Base-by-base conservation (phyloP, 2,329 filamentous ascomycete genomes). In the Hansfordia pulvinata region DNA sequence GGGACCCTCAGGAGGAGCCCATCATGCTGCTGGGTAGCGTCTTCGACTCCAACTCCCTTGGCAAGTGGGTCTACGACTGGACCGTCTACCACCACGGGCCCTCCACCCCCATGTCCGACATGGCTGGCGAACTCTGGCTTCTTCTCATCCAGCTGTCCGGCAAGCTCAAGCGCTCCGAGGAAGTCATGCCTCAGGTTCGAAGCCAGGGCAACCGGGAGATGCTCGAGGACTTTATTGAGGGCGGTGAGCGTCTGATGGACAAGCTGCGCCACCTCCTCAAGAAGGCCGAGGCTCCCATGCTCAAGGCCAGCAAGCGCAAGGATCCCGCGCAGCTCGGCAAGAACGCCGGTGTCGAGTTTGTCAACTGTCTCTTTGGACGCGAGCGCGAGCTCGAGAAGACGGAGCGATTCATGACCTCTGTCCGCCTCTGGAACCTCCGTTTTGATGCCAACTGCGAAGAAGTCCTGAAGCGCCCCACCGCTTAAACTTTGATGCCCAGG, bases 51-150 rank as follows among this genome's bases (percentile, higher is more conserved):
- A 94, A 96, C 66, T 93, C 84, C 15, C 68, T 98, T 17, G 90
- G 90, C 46, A 94, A 94, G 58, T 98, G 90, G 90, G 92, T 98
- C 47, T 98, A 93, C 56, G 90, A 96, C 64, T 98, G 90, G 90
- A 94, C 90, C 11, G 83, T 94, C 36, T 93, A 83, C 60, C 76
- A 79, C 50, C 76, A 92, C 40, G 83, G 83, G 19, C 71, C 84
- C 10, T 70, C 71, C 20, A 84, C 80, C 8, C 82, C 85, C 26
- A 82, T 94, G 46, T 73, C 85, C 28, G 85, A 94, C 38, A 76
- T 93, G 54, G 86, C 90, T 3, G 90, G 88, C 40, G 86, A 96
- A 45, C 66, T 98, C 29, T 98, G 90, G 90, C 69, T 96, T 14
- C 67, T 94, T 25, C 69, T 96, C 32, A 96, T 96, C 52, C 82